Base-by-base conservation (phyloP, 2,329 filamentous ascomycete species). In the Neofusicoccum umdonicola region DNA sequence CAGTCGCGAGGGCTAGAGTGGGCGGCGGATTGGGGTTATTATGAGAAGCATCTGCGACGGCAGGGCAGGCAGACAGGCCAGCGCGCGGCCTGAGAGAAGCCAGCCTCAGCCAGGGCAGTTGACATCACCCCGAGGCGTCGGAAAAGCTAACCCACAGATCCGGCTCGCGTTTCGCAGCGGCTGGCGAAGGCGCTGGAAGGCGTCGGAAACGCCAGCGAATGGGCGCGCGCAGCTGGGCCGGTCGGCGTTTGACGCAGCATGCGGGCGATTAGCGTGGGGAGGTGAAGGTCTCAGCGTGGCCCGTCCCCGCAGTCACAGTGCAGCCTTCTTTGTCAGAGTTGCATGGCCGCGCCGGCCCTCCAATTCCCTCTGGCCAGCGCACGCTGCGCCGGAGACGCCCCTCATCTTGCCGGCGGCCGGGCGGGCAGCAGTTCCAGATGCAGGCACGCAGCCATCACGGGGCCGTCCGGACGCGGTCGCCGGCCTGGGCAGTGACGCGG, bases 241-340 rank as follows among this genome's bases (percentile, higher is more conserved):
- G 63, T 66, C 65, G 65, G 65, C 63, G 57, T 66, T 66, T 66
- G 65, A 66, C 8, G 66, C 19, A 47, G 51, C 57, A 12, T 60
- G 56, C 57, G 52, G 45, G 70, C 71, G 35, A 17, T 48, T 64
- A 56, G 62, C 62, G 62, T 64, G 73, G 73, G 74, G 73, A 65
- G 70, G 71, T 67, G 66, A 62, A 64, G 57, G 65, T 66, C 65
- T 61, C 68, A 68, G 67, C 66, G 66, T 64, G 65, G 65, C 37
- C 47, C 61, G 48, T 52, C 61, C 48, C 47, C 61, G 61, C 61
- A 52, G 61, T 63, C 61, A 8, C 27, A 22, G 27, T 1, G 27
- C 27, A 5, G 27, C 6, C 27, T 31, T 45, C 37, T 63, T 47
- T 52, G 47, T 54, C 61, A 52, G 61, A 63, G 61, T 54, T n/a